phyloP scores from a whole-genome alignment of 352 stramenopile species.

The Aphanomyces astaci region DNA sequence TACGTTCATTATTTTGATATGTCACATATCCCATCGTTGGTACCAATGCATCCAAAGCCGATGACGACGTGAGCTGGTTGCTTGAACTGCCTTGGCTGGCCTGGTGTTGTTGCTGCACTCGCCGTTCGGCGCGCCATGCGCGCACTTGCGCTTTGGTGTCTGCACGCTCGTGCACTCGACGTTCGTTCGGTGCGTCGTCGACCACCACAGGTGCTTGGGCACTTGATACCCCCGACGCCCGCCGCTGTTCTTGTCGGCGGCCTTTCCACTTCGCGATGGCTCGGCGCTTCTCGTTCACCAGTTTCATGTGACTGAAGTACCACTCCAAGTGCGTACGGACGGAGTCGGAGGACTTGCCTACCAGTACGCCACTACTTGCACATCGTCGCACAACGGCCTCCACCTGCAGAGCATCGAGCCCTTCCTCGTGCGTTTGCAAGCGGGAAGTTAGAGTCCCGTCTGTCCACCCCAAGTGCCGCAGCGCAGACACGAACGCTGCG shows the following conservation, averaged over 20 bases:
- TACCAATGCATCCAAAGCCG: no score
- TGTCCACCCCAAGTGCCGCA: neutral
- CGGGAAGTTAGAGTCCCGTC: neutral
- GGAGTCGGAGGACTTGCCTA: slow-evolving; percentile 33
- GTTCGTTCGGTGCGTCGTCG: neutral
- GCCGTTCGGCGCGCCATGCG: neutral
- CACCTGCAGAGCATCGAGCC: neutral
- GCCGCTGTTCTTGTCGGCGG: slow-evolving; percentile 30
- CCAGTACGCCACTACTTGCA: neutral
- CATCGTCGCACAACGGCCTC: neutral
- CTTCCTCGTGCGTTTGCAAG: neutral
- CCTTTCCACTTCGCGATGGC: slow-evolving; percentile 50
- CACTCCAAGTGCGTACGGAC: slow-evolving; percentile 60
- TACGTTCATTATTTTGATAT: slow-evolving; percentile 1
- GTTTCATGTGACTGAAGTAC: slow-evolving; percentile 46
- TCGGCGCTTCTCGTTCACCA: slow-evolving; percentile 54
- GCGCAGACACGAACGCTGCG: slow-evolving; percentile 5
- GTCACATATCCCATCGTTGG: no score
- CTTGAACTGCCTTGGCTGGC: neutral
- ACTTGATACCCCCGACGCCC: neutral
- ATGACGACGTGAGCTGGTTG: neutral
- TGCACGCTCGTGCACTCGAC: neutral
- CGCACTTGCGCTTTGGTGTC: neutral
- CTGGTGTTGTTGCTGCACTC: neutral
- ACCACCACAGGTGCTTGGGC: neutral